Base-by-base conservation (phyloP, 495 filamentous ascomycete genomes). In the Xylaria nigripes region DNA sequence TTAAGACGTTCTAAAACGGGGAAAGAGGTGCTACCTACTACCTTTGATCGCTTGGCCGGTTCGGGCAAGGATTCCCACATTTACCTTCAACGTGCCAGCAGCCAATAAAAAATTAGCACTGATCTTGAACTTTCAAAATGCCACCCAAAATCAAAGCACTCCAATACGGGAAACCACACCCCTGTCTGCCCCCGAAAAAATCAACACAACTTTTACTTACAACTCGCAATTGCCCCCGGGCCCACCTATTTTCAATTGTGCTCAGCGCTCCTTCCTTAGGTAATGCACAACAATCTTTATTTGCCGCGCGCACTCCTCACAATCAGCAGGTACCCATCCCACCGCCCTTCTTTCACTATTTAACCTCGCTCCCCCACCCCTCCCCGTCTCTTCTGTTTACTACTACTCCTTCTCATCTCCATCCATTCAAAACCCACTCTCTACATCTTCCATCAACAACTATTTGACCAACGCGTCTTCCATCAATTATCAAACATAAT, bases 331-430 rank as follows among this genome's bases (percentile, higher is more conserved):
- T 64, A 40, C 61, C 61, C 52, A 59, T 36, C 50, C 57, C 48
- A 45, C 57, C 44, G 10, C 18, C 50, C n/a, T 18, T 38, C 36
- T 51, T 29, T 48, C 57, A 58, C 27, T 72, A 72, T 72, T 67
- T 81, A 81, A 80, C 68, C 61, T 62, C 15, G n/a, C 49, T 66
- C 70, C 68, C 73, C 72, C 74, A 72, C 73, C 65, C 61, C 57
- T 64, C 69, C 61, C 40, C 44, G 58, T 62, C 60, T 58, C 58
- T 56, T 48, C 60, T 46, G 44, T 38, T 50, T 55, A 50, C 53
- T 30, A 48, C 69, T n/a, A n/a, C n/a, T n/a, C n/a, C n/a, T n/a
- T 69, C 76, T 69, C 67, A 65, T 61, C 42, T 70, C 68, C 76
- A 71, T 66, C 74, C n/a, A n/a, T 57, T 45, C 40, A 59, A 59